phyloP scores from a whole-genome alignment of 192 early-diverging fungal genomes.

The Spinellus fusiger region DNA sequence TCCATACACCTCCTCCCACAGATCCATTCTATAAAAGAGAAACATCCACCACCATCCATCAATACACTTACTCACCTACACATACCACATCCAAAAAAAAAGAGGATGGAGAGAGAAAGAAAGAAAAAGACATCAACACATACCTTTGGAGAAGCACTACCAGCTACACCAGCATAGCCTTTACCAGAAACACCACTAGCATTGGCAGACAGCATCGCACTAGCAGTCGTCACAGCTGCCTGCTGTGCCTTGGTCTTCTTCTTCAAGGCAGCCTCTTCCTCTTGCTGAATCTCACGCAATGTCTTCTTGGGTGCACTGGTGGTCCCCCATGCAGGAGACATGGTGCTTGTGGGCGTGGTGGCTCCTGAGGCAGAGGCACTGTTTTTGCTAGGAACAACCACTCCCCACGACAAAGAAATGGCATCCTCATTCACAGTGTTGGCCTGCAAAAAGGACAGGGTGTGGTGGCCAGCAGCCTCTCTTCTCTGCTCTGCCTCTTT shows the following conservation, averaged over 20 bases:
- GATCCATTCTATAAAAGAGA: neutral
- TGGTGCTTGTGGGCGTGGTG: neutral
- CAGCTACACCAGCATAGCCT: neutral
- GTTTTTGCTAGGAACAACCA: conserved; percentile 20
- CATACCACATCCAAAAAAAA: no score
- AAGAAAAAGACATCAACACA: no score
- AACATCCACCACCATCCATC: neutral
- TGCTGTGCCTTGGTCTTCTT: conserved; percentile 28
- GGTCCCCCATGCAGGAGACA: conserved; percentile 27
- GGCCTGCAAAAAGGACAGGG: neutral
- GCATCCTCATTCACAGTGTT: neutral
- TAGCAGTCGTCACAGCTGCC: neutral
- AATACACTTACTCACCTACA: neutral
- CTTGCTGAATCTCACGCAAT: conserved; percentile 49
- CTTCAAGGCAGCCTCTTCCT: conserved; percentile 48
- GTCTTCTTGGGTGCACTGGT: conserved; percentile 47
- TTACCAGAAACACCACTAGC: conserved; percentile 5
- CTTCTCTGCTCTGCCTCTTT: conserved; percentile 31
- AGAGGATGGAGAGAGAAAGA: no score
- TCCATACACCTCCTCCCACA: conserved; percentile 27
- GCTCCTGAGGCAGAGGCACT: neutral
- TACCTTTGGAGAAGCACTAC: conserved; percentile 1
- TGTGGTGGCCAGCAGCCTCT: conserved; percentile 19
- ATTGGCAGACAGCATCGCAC: neutral
- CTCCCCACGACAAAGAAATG: conserved; percentile 34